Conservation (phyloP, 495 filamentous ascomycete genomes). For the Evansstolkia leycettana region DNA sequence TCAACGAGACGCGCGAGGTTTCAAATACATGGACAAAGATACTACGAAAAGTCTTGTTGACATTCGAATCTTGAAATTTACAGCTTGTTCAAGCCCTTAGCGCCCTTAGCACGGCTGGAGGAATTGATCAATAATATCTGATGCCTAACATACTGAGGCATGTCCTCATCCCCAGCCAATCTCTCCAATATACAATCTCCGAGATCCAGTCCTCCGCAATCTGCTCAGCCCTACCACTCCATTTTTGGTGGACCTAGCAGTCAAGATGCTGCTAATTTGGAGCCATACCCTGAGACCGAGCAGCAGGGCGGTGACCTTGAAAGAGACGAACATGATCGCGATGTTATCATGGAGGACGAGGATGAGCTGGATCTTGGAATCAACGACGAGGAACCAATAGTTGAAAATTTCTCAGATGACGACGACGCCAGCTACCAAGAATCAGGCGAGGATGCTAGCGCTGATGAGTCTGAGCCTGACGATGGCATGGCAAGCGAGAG, state of each 20-base stretch:
- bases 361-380: too few species aligned
- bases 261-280: conserved; percentile 10
- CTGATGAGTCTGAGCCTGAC: conserved; percentile 3
- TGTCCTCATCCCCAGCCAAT: conserved; percentile 18
- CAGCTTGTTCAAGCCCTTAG: too few species aligned
- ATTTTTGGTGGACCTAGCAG: conserved; percentile 22
- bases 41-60: too few species aligned
- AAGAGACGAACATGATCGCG: conserved; percentile 10
- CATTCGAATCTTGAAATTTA: too few species aligned
- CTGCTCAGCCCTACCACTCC: conserved; percentile 22
- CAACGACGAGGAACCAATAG: conserved; percentile 4
- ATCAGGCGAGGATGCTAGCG: neutral
- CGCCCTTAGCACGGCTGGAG: too few species aligned
- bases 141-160: conserved; percentile 7
- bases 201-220: conserved; percentile 18
- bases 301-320: neutral
- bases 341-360: conserved; percentile 11
- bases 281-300: conserved; percentile 4
- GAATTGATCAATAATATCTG: too few species aligned
- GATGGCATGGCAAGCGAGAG: neutral
- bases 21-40: too few species aligned
- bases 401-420: conserved; percentile 12
- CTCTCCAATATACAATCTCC: conserved; percentile 11
- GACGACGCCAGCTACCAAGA: conserved; percentile 1
- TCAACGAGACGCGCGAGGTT: too few species aligned